phyloP scores from a whole-genome alignment of 2,329 filamentous ascomycete species.

The Apiospora aurea region DNA sequence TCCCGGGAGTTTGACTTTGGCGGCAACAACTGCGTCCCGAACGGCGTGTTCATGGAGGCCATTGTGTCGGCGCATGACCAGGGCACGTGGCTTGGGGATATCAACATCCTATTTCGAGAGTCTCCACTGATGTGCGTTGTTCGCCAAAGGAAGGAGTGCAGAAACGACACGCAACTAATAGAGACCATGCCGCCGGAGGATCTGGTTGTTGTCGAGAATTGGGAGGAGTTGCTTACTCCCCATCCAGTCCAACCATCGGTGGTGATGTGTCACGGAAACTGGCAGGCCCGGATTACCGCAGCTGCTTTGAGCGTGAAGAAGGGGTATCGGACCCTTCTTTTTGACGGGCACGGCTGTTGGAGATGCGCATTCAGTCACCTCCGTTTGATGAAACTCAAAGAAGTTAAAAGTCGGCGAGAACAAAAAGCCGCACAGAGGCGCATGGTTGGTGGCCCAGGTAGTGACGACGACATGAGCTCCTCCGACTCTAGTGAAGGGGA shows the following conservation, averaged over 20 bases:
- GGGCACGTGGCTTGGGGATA: neutral
- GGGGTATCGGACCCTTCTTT: neutral
- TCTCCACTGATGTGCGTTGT: too few species aligned
- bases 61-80: neutral
- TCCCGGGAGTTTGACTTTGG: neutral
- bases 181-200: neutral
- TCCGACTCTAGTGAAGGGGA: neutral
- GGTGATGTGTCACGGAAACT: conserved; percentile 8
- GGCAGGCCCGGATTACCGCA: neutral
- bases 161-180: neutral
- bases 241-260: neutral
- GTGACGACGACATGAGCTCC: neutral
- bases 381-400: neutral
- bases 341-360: neutral
- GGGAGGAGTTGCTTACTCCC: neutral
- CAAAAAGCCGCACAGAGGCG: too few species aligned
- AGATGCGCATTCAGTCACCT: neutral
- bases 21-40: neutral
- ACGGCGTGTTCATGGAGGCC: neutral
- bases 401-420: neutral
- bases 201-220: neutral
- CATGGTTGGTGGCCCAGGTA: too few species aligned
- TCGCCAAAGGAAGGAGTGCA: too few species aligned
- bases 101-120: neutral
- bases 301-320: neutral